phyloP scores from a whole-genome alignment of 2,329 filamentous ascomycete genomes.

The Penicillium sp. region DNA sequence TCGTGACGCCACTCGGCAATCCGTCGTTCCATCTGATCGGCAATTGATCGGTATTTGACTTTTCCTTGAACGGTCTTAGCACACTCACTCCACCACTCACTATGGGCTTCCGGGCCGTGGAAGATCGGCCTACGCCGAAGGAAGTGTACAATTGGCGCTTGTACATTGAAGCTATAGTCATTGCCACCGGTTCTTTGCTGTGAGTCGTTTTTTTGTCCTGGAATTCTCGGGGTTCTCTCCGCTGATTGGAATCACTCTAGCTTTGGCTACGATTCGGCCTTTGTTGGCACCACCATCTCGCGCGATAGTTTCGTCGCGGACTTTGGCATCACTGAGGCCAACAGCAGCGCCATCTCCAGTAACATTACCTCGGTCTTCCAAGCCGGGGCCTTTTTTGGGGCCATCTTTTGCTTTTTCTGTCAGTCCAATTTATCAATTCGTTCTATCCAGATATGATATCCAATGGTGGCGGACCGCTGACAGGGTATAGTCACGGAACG shows the following conservation, averaged over 20 bases:
- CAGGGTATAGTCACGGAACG: constrained; percentile 46
- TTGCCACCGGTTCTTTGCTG: constrained; percentile 53
- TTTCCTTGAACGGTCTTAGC: background rate
- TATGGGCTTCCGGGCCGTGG: constrained; percentile 43
- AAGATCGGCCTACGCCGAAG: constrained; percentile 60
- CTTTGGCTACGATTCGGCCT: constrained; percentile 60
- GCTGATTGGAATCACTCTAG: constrained; percentile 27
- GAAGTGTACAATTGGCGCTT: constrained; percentile 61
- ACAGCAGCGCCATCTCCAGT: constrained; percentile 47
- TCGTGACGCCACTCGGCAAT: constrained; percentile 12
- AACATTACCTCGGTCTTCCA: constrained; percentile 56
- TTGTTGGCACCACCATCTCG: constrained; percentile 60
- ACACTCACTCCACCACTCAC: background rate
- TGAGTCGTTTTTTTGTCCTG: constrained; percentile 18
- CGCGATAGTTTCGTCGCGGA: constrained; percentile 54
- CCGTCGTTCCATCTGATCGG: background rate
- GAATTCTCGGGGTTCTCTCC: constrained; percentile 14
- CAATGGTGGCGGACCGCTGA: background rate
- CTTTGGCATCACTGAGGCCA: constrained; percentile 43
- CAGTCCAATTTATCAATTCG: background rate
- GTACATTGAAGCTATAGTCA: constrained; percentile 54
- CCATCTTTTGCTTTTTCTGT: constrained; percentile 51
- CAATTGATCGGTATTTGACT: constrained; percentile 5
- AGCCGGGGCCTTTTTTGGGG: constrained; percentile 59
- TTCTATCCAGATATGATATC: background rate